These are phyloP conservation scores for Cajanus cajan DNA, from an alignment of 306 rosid genomes.

Conservation along the genomic window DNA sequence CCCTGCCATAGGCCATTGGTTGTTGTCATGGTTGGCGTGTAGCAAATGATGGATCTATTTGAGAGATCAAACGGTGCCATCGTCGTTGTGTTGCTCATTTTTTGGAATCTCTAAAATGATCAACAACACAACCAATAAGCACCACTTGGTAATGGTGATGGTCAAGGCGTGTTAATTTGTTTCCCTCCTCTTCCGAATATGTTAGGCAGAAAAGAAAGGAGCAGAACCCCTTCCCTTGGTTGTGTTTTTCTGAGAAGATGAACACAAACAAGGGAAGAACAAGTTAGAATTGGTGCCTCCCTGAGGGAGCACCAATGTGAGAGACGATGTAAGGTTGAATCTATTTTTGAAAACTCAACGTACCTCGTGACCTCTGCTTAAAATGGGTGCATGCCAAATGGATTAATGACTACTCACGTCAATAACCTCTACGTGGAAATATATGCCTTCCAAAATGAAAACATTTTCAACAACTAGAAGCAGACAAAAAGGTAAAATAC, in stretches of 20 bases:
- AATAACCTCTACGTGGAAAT: neutral
- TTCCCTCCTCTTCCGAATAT: neutral
- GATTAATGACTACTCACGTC: neutral
- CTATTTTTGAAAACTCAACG: slow-evolving; percentile 4
- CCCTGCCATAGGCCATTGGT: slow-evolving; percentile 72
- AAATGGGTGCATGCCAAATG: neutral
- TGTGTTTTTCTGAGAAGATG: neutral
- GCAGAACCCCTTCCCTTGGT: neutral
- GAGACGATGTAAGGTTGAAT: neutral
- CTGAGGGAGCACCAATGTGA: neutral
- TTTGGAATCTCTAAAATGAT: neutral
- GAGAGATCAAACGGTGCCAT: neutral
- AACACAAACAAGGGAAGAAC: neutral
- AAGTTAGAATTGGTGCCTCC: neutral
- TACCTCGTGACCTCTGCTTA: neutral
- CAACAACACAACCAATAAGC: neutral
- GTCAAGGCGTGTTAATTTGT: neutral
- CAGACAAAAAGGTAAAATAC: no score
- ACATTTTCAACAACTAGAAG: no score
- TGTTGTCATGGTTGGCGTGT: slow-evolving; percentile 68
- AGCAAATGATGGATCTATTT: slow-evolving; percentile 51
- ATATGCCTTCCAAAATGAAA: neutral
- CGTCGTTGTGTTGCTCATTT: slow-evolving; percentile 8
- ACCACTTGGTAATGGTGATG: neutral
- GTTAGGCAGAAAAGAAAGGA: neutral